Base-by-base conservation (phyloP, 495 filamentous ascomycete species). In the Penicillium tannophilum region DNA sequence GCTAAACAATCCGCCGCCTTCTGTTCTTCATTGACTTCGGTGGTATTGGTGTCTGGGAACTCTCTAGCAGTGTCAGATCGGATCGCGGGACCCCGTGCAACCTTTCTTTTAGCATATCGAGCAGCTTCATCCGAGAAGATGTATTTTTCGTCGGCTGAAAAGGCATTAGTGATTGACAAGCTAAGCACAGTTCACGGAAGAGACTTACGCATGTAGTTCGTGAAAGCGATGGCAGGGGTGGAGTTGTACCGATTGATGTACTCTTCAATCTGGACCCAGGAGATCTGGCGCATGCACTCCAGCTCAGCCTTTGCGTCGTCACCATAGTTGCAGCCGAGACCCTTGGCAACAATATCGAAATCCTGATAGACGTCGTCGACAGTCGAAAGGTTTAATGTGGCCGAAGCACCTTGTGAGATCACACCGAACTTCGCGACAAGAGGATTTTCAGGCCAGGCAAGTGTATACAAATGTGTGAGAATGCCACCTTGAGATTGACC, bases 241-340 rank as follows among this genome's bases (percentile, higher is more conserved):
- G 54, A 49, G 33, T 44, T 55, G 41, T 69, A 66, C 11, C 54
- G 62, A 23, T 61, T 64, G 36, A 82, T 58, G 31, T 72, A 76
- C 20, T 67, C 52, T 57, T 75, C 70, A 47, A 82, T 74, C 44
- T 62, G 63, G 1, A 63, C 61, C 56, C 59, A 64, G 17, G 71
- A 65, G n/a, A 81, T 54, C 24, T 68, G 64, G 19, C 72, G 75
- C 78, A 83, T 79, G 55, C 79, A 83, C 2, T 82, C 77, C 4
- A 68, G 64, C 7, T 63, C 47, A 1, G 74, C 68, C 16, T 59
- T 46, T 9, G 69, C 59, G 19, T 77, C 70, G 17, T 60, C 46
- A 10, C 69, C 65, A 62, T 70, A 72, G 35, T 71, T 69, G 62
- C 80, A 83, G 45, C 76, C 78, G 30, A 80, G 58, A 3, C 70